Percentiles rank a stretch among this genome's conserved stretches.
phyloP scores from a whole-genome alignment of 345 rosid genomes.

The Carallia pectinifolia region DNA sequence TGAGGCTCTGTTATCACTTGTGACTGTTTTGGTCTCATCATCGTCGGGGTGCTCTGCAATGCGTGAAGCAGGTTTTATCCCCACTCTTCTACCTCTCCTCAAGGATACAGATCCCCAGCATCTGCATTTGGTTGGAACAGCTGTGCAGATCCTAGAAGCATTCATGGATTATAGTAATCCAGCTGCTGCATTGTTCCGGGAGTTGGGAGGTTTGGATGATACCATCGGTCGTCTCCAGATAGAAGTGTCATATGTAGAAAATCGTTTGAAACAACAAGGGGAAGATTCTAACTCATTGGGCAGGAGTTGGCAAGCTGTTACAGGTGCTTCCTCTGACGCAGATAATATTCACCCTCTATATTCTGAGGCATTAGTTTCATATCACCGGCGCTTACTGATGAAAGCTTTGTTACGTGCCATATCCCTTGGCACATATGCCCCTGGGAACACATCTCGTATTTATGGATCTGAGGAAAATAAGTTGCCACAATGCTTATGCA shows the following conservation, averaged over 20 bases:
- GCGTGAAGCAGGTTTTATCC: constrained; percentile 94
- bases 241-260: constrained; percentile 72
- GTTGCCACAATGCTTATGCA: constrained; percentile 79
- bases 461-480: constrained; percentile 86
- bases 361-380: constrained; percentile 83
- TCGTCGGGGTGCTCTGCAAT: constrained; percentile 90
- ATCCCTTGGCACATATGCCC: constrained; percentile 91
- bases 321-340: constrained; percentile 44
- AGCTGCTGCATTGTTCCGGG: constrained; percentile 90
- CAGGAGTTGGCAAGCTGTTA: constrained; percentile 36
- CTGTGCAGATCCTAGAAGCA: constrained; percentile 85
- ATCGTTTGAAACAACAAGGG: constrained; percentile 47
- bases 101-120: constrained; percentile 92
- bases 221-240: constrained; percentile 75
- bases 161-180: constrained; percentile 97
- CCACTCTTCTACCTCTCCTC: constrained; percentile 86
- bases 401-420: constrained; percentile 86
- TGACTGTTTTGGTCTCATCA: constrained; percentile 85
- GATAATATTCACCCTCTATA: constrained; percentile 59
- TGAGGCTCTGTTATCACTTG: constrained; percentile 86
- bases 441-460: constrained; percentile 76
- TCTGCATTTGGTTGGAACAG: constrained; percentile 83
- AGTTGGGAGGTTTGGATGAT: constrained; percentile 95
- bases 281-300: constrained; percentile 47
- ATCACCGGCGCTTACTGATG: constrained; percentile 70